These are phyloP conservation scores for Phaeosphaeria sp. DNA, from an alignment of 2,329 filamentous ascomycete genomes.

Conservation along the genomic window DNA sequence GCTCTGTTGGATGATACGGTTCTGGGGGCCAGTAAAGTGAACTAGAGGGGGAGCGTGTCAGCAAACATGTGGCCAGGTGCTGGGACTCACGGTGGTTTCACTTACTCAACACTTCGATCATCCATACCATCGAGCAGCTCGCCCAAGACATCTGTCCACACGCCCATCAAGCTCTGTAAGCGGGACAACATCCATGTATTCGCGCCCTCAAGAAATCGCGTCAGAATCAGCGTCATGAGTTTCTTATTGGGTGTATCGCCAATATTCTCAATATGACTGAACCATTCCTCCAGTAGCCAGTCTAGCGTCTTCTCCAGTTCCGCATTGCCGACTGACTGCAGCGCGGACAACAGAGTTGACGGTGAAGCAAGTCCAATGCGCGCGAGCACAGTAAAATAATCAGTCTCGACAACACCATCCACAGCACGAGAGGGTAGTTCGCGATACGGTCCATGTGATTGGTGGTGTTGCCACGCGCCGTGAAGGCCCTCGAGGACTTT, in stretches of 20 bases:
- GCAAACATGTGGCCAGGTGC: background rate
- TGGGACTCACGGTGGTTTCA: slow-evolving; percentile 1
- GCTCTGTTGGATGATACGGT: slow-evolving; percentile 34
- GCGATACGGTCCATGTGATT: slow-evolving; percentile 77
- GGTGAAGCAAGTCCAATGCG: slow-evolving; percentile 79
- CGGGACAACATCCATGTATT: slow-evolving; percentile 64
- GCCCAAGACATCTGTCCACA: slow-evolving; percentile 75
- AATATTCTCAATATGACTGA: slow-evolving; percentile 72
- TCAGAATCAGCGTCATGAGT: slow-evolving; percentile 75
- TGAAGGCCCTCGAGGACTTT: slow-evolving; percentile 57
- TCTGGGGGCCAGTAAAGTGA: slow-evolving; percentile 52
- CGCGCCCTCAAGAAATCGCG: slow-evolving; percentile 71
- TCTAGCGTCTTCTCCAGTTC: slow-evolving; percentile 37
- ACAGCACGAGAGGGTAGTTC: slow-evolving; percentile 71
- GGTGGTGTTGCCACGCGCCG: slow-evolving; percentile 62
- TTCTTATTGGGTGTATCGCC: slow-evolving; percentile 72
- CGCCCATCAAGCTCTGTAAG: slow-evolving; percentile 75
- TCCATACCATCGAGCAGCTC: slow-evolving; percentile 70
- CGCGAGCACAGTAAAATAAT: slow-evolving; percentile 84
- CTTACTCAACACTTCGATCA: slow-evolving; percentile 50
- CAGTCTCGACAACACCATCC: slow-evolving; percentile 77
- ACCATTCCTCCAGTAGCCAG: slow-evolving; percentile 67
- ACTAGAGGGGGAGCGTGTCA: slow-evolving; percentile 21
- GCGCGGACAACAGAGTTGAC: slow-evolving; percentile 65
- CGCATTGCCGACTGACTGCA: slow-evolving; percentile 47